phyloP scores from a whole-genome alignment of 1,139 yeast genomes.

The Sugiyamaella sp. region DNA sequence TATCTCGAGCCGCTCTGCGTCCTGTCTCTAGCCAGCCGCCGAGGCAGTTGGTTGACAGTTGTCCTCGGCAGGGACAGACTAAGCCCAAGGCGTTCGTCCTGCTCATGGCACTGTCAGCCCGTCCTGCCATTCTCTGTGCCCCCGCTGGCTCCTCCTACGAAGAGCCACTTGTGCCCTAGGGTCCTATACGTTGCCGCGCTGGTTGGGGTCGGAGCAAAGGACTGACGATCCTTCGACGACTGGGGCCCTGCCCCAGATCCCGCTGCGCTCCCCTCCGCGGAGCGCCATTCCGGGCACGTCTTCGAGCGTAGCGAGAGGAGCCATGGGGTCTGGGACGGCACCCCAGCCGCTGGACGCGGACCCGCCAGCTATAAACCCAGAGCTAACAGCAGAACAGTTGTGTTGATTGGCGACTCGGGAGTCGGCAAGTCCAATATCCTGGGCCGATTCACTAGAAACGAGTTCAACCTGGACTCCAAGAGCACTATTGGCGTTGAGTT shows the following conservation, averaged over 20 bases:
- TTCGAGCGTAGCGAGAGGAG: not conserved
- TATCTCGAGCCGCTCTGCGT: not conserved
- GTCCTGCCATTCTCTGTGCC: too few species aligned
- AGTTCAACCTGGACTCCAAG: slow-evolving; percentile 90
- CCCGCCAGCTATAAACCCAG: not conserved
- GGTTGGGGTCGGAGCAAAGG: too few species aligned
- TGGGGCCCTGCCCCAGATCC: slow-evolving; percentile 3
- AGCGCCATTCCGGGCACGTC: too few species aligned
- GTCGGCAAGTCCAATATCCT: slow-evolving; percentile 95
- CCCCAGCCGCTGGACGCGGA: not conserved
- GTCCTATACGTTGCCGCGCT: too few species aligned
- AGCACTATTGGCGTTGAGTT: slow-evolving; percentile 98
- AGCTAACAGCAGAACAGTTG: slow-evolving; percentile 51
- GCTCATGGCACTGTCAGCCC: too few species aligned
- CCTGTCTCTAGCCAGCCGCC: too few species aligned
- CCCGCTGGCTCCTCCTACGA: not conserved
- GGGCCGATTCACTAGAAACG: slow-evolving; percentile 93
- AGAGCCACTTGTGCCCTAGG: too few species aligned
- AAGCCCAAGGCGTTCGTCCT: too few species aligned
- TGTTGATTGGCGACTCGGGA: slow-evolving; percentile 95
- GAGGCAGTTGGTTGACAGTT: too few species aligned
- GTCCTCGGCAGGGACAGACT: too few species aligned
- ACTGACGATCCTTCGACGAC: not conserved
- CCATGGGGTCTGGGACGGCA: not conserved
- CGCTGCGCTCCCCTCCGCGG: not conserved